Evolutionary conservation across 495 filamentous ascomycete species (phyloP), one percentile per base, ranked within the genome.

Genomic region (Penicillium lividum): DNA sequence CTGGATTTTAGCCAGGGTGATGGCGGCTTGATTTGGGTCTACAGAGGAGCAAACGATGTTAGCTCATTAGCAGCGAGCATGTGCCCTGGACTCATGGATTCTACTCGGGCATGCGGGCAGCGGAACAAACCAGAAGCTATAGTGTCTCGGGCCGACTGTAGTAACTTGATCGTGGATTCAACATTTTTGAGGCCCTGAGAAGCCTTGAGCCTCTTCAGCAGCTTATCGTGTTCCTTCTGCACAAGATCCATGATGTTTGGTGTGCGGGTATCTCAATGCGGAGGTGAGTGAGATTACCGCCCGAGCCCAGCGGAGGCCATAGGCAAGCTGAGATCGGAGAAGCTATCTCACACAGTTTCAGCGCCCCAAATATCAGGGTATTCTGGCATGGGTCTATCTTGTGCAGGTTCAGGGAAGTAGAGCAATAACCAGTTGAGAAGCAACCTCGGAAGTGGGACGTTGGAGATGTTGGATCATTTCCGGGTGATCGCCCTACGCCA

Each of bases 1-100:
- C 64, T 97, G 92, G 9, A 95, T 84, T 68, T 89, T 94, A 3
- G 89, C 87, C 33, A 98, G 77, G 16, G 84, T 89, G 28, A 89
- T 72, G 7, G 84, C 81, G 10, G 89, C 83, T 31, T 83, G 82
- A 48, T 83, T 83, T 7, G 91, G 86, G 63, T 95, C 91, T 85
- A 72, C 54, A 49, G 33, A 53, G 49, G 52, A 54, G 63, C 53
- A 33, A 45, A 47, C 7, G 11, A 13, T n/a, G 46, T 49, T n/a
- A 49, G 46, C 31, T 27, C 13, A 31, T 8, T 15, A 40, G 38
- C 15, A 40, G 38, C 28, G 46, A 49, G 13, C 13, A 46, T 46
- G n/a, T 25, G 43, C 25, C 25, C 18, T 13, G 33, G 25, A 33
- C 27, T 50, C 47, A 50, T 16, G 25, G 47, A 46, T 46, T 7